These are phyloP conservation scores for Huntiella abstrusa DNA, from an alignment of 2,329 filamentous ascomycete genomes.

Conservation along the genomic window DNA sequence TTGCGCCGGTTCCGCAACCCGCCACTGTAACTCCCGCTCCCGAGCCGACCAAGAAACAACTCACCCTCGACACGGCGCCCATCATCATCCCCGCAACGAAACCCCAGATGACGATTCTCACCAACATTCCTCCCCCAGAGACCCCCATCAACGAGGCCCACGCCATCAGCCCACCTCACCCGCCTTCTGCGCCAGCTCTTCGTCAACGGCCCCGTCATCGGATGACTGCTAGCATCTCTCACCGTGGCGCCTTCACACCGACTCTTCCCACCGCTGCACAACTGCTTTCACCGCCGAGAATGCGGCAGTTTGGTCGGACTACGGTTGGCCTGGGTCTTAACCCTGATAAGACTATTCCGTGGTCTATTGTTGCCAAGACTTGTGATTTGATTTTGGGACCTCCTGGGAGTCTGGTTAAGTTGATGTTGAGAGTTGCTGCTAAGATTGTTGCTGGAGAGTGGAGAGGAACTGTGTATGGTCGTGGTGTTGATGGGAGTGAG, in stretches of 20 bases:
- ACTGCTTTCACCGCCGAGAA: slow-evolving; percentile 32
- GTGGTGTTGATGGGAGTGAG: slow-evolving; percentile 31
- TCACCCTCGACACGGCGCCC: neutral
- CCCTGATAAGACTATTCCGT: slow-evolving; percentile 33
- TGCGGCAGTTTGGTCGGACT: neutral
- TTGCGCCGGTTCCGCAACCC: too few relatives aligned
- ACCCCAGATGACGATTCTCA: neutral
- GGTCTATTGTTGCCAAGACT: slow-evolving; percentile 57
- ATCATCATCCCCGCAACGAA: neutral
- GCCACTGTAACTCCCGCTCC: too few relatives aligned
- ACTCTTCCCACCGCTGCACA: slow-evolving; percentile 45
- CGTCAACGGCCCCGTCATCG: slow-evolving; percentile 25
- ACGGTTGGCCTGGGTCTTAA: neutral
- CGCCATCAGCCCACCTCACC: slow-evolving; percentile 5
- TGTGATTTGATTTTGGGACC: slow-evolving; percentile 59
- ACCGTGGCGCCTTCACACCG: slow-evolving; percentile 42
- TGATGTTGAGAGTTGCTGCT: slow-evolving; percentile 68
- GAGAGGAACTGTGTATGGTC: slow-evolving; percentile 39
- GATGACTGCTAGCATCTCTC: slow-evolving; percentile 33
- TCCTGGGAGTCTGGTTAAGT: slow-evolving; percentile 55
- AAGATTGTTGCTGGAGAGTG: slow-evolving; percentile 48
- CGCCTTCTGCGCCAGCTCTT: slow-evolving; percentile 19
- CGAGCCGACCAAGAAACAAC: neutral
- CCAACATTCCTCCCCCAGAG: neutral
- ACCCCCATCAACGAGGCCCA: neutral